These are phyloP conservation scores for Aureobasidium sp. DNA, from an alignment of 2,329 filamentous ascomycete genomes.

Conservation along the genomic window DNA sequence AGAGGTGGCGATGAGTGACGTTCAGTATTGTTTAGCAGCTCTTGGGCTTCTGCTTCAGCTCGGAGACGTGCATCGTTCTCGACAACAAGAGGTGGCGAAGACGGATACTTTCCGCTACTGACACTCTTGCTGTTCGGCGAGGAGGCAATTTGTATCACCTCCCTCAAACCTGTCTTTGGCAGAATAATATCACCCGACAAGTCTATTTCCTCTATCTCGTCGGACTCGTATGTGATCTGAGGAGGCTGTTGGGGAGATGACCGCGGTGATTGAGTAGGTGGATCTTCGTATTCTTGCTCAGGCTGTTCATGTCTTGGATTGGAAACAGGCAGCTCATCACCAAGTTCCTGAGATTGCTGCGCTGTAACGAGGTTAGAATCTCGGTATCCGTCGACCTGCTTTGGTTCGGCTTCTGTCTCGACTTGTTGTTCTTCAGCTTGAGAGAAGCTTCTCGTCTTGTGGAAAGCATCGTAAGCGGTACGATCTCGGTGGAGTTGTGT, in stretches of 20 bases:
- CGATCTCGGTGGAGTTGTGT: conserved; percentile 9
- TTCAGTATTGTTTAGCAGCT: neutral
- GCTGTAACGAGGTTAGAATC: neutral
- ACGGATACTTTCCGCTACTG: conserved; percentile 11
- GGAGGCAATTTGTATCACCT: conserved; percentile 1
- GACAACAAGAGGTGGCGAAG: conserved; percentile 5
- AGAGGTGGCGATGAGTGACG: neutral
- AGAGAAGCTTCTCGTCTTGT: neutral
- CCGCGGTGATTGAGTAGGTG: neutral
- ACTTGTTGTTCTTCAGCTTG: neutral
- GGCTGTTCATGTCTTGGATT: too few relatives aligned
- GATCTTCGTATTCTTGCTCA: neutral
- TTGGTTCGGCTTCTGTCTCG: neutral
- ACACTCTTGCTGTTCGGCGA: conserved; percentile 9
- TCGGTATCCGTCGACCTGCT: neutral
- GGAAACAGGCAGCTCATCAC: neutral
- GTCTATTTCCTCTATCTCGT: conserved; percentile 8
- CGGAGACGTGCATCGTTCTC: neutral
- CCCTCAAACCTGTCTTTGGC: neutral
- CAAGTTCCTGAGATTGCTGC: conserved; percentile 1
- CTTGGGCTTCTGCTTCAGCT: neutral
- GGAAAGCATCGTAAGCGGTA: neutral
- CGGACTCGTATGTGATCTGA: neutral
- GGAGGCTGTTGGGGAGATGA: neutral
- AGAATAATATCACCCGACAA: neutral